Evolutionary conservation across 2,329 filamentous ascomycete species (phyloP).

Genomic region (Mariannaea elegans): DNA sequence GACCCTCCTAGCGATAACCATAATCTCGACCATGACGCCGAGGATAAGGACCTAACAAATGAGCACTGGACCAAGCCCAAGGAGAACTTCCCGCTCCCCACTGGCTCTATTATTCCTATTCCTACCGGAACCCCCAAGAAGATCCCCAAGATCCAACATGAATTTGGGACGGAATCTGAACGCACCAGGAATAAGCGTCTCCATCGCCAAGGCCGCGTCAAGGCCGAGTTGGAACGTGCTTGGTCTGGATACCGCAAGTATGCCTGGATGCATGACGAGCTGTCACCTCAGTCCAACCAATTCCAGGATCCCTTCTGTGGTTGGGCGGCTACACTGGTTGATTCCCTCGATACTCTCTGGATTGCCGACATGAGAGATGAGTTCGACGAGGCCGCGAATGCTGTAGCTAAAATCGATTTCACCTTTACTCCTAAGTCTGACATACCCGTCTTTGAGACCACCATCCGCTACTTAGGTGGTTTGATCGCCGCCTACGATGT

Average conservation of each 20-base stretch:
- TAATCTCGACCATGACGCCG: slow-evolving; percentile 24
- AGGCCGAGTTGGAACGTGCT: slow-evolving; percentile 76
- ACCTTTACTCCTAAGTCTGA: slow-evolving; percentile 71
- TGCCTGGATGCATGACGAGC: slow-evolving; percentile 89
- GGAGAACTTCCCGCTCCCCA: slow-evolving; percentile 81
- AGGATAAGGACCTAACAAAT: slow-evolving; percentile 29
- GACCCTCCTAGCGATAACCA: slow-evolving; percentile 38
- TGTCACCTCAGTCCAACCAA: slow-evolving; percentile 74
- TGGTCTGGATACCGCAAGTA: slow-evolving; percentile 84
- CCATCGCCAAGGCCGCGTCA: slow-evolving; percentile 72
- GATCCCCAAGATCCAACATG: slow-evolving; percentile 80
- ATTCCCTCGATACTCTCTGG: slow-evolving; percentile 84
- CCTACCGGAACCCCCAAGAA: slow-evolving; percentile 75
- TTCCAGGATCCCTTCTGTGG: slow-evolving; percentile 86
- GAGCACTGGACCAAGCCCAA: slow-evolving; percentile 78
- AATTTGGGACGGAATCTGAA: slow-evolving; percentile 73
- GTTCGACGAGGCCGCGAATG: slow-evolving; percentile 79
- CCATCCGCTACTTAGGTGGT: slow-evolving; percentile 90
- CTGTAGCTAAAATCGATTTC: slow-evolving; percentile 81
- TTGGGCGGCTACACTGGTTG: slow-evolving; percentile 89
- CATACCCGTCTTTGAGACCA: slow-evolving; percentile 93
- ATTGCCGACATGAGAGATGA: slow-evolving; percentile 83
- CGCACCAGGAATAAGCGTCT: slow-evolving; percentile 69
- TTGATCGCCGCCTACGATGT: slow-evolving; percentile 88
- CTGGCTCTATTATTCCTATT: slow-evolving; percentile 75